Conservation (phyloP, 177 flowering plant species). For the Vitis hybrid region DNA sequence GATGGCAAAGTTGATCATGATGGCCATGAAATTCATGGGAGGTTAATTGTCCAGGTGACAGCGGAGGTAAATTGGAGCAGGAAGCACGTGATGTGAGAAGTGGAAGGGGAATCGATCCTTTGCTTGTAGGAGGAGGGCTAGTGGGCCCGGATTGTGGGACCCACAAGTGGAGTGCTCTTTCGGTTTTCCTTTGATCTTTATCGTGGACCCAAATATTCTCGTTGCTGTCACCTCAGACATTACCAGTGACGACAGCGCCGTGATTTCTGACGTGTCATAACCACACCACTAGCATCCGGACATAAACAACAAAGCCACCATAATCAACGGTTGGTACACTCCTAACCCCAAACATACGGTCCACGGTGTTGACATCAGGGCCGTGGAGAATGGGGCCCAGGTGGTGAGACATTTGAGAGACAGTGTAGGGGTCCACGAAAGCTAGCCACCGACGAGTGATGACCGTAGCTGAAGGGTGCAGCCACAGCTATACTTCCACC, state of each 20-base stretch:
- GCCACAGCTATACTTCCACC: slow-evolving; percentile 3
- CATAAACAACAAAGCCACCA: too few relatives aligned
- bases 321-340: slow-evolving; percentile 9
- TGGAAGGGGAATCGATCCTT: slow-evolving; percentile 29
- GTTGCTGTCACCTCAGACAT: slow-evolving; percentile 23
- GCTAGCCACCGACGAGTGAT: slow-evolving; percentile 24
- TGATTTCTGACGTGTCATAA: slow-evolving; percentile 16
- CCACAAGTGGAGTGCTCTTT: slow-evolving; percentile 37
- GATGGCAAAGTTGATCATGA: too few relatives aligned
- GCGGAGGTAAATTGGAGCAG: too few relatives aligned
- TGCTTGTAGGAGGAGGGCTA: slow-evolving; percentile 31
- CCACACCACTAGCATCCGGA: too few relatives aligned
- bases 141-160: slow-evolving; percentile 21
- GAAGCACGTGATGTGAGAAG: slow-evolving; percentile 17
- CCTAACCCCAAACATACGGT: background rate
- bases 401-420: slow-evolving; percentile 8
- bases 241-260: slow-evolving; percentile 27
- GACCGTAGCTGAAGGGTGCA: slow-evolving; percentile 9
- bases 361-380: background rate
- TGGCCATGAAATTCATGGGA: too few relatives aligned
- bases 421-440: slow-evolving; percentile 19
- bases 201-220: slow-evolving; percentile 33
- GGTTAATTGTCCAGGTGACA: too few relatives aligned
- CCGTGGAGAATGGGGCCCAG: slow-evolving; percentile 12
- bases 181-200: slow-evolving; percentile 32